phyloP scores from a whole-genome alignment of 2,329 filamentous ascomycete genomes.

The Penicillium sp. region DNA sequence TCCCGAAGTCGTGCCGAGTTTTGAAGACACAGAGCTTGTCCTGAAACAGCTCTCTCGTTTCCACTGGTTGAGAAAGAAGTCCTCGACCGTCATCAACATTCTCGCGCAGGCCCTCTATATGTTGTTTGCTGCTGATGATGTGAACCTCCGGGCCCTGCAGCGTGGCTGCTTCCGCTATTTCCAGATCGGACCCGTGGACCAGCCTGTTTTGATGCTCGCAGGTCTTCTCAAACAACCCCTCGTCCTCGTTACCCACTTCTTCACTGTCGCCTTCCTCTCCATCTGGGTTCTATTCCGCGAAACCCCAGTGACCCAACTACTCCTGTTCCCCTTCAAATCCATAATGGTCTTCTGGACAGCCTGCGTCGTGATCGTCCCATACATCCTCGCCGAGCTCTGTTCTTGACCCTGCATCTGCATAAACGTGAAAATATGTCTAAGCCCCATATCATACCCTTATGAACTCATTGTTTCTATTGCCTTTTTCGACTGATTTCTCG shows the following conservation, averaged over 20 bases:
- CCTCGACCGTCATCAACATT: conserved; percentile 91
- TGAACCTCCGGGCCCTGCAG: conserved; percentile 7
- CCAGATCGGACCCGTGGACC: conserved; percentile 69
- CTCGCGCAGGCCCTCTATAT: conserved; percentile 92
- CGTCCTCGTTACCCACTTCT: conserved; percentile 88
- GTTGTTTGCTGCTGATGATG: conserved; percentile 80
- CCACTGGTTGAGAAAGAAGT: conserved; percentile 82
- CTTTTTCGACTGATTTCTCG: not conserved
- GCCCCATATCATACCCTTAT: conserved; percentile 6
- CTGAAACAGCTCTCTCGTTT: conserved; percentile 69
- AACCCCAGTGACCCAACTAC: conserved; percentile 56
- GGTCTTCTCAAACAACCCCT: conserved; percentile 76
- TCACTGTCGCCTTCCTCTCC: conserved; percentile 82
- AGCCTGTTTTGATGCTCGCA: conserved; percentile 76
- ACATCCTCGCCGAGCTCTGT: conserved; percentile 68
- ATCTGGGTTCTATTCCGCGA: conserved; percentile 68
- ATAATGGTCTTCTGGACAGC: conserved; percentile 76
- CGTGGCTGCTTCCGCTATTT: conserved; percentile 67
- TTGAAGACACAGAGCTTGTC: conserved; percentile 68
- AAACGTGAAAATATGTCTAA: not conserved
- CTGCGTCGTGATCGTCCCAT: conserved; percentile 77
- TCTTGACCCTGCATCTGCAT: conserved; percentile 22
- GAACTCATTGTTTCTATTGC: conserved; percentile 8
- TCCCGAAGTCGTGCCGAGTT: conserved; percentile 65
- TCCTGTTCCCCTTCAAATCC: conserved; percentile 64